Evolutionary conservation across 495 filamentous ascomycete genomes (phyloP), one percentile per base, ranked within the genome.

Genomic region (Aspergillus mulundensis): DNA sequence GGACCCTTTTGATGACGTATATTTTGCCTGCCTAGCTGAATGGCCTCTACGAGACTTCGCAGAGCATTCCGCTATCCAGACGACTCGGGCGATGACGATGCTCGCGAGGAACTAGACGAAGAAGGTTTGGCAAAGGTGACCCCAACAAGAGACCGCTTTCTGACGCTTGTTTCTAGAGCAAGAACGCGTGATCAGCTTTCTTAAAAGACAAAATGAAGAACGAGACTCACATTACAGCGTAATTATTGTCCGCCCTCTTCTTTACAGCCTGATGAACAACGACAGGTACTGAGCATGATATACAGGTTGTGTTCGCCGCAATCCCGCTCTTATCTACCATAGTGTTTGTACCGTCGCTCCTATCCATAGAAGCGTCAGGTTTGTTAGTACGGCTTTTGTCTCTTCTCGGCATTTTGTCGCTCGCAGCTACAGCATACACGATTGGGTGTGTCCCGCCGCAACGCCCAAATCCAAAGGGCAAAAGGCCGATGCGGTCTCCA

Each of bases 31-130:
- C 38, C 6, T 40, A 18, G 15, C 38, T 18, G n/a, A 3, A 80
- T 81, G 79, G 69, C 72, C n/a, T 64, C 73, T 20, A 67, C 82
- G 40, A 77, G 83, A 53, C 68, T 87, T 46, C 80, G 86, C 15
- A 80, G 75, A 47, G 82, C 81, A 15, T 87, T 88, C 67, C 78
- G 74, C 12, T 88, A 88, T 73, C 80, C 82, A 6, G 67, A 74
- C 39, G 82, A 84, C 62, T 72, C 73, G 10, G 74, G 75, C 51
- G 69, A 74, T 41, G 72, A 77, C 28, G 72, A 62, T 56, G 38
- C 64, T 1, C 76, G 77, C 18, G 74, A 81, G 55, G 77, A 84
- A 53, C 61, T 86, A 30, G 86, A 88, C 58, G 86, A 87, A 64
- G 78, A 87, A 79, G 83, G 83, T 84, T 45, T 51, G 54, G 38